Evolutionary conservation across 768 basidiomycete genomes (phyloP).

Genomic region (Austroboletus eburneus): DNA sequence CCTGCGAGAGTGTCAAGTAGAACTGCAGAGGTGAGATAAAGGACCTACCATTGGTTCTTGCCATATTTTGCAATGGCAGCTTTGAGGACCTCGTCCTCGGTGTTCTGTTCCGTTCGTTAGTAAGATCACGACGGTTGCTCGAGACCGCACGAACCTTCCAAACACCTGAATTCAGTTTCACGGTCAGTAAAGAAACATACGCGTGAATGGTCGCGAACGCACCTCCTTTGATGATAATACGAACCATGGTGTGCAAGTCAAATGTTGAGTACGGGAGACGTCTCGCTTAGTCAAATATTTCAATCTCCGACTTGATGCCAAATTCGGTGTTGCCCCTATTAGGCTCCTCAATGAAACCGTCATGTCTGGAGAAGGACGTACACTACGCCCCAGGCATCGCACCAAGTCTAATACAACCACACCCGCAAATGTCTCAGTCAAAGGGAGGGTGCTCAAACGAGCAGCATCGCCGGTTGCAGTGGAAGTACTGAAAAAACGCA

Average conservation of each 20-base stretch:
- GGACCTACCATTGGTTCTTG: slow-evolving; percentile 83
- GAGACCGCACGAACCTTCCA: slow-evolving; percentile 60
- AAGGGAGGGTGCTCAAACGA: slow-evolving; percentile 4
- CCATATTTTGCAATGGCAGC: slow-evolving; percentile 98
- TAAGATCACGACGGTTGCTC: background rate
- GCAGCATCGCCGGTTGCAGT: slow-evolving; percentile 12
- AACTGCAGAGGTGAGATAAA: background rate
- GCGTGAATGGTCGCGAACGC: slow-evolving; percentile 21
- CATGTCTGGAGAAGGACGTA: background rate
- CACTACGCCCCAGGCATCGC: slow-evolving; percentile 1
- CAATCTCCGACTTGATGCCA: slow-evolving; percentile 16
- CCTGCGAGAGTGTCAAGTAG: slow-evolving; percentile 40
- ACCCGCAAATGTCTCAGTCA: too few species aligned
- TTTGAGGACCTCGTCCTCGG: slow-evolving; percentile 97
- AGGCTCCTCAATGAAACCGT: too few species aligned
- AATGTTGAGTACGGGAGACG: too few species aligned
- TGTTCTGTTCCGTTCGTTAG: slow-evolving; percentile 54
- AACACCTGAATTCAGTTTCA: slow-evolving; percentile 44
- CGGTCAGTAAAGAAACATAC: slow-evolving; percentile 1
- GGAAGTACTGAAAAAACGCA: slow-evolving; percentile 24
- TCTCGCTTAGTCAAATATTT: slow-evolving; percentile 16
- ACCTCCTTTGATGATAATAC: slow-evolving; percentile 92
- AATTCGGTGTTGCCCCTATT: slow-evolving; percentile 7
- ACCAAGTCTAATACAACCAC: too few species aligned
- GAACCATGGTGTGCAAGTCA: slow-evolving; percentile 56